Evolutionary conservation across 83 land plant genomes (phyloP).

Genomic region (Larix sibirica): DNA sequence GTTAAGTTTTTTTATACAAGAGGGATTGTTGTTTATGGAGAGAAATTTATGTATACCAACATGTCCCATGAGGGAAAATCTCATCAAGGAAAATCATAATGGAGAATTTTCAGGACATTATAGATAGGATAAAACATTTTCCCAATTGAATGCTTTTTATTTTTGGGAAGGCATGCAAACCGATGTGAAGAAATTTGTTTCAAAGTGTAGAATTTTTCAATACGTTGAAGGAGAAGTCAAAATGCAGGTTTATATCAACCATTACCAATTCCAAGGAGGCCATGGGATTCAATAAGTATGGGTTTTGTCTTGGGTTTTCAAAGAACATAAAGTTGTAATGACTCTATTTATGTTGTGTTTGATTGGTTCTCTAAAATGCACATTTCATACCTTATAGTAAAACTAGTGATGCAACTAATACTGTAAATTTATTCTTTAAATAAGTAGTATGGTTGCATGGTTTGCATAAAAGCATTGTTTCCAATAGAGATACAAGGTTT

Average conservation of each 20-base stretch:
- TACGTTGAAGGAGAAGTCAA: too few species aligned
- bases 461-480: too few species aligned
- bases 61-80: background rate
- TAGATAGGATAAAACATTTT: background rate
- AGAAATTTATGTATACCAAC: background rate
- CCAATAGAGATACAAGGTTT: too few species aligned
- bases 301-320: background rate
- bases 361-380: background rate
- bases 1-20: background rate
- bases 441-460: too few species aligned
- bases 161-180: background rate
- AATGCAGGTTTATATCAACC: too few species aligned
- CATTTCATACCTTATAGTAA: too few species aligned
- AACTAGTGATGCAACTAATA: too few species aligned
- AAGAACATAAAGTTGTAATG: background rate
- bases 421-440: too few species aligned
- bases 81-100: background rate
- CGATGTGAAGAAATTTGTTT: too few species aligned
- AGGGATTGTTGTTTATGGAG: background rate
- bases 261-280: background rate
- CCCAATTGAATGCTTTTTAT: background rate
- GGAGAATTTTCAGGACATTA: background rate
- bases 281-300: background rate
- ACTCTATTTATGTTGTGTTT: background rate
- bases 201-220: too few species aligned